These are phyloP conservation scores for Candida silvatica DNA, from an alignment of 805 yeast species.

Conservation along the genomic window DNA sequence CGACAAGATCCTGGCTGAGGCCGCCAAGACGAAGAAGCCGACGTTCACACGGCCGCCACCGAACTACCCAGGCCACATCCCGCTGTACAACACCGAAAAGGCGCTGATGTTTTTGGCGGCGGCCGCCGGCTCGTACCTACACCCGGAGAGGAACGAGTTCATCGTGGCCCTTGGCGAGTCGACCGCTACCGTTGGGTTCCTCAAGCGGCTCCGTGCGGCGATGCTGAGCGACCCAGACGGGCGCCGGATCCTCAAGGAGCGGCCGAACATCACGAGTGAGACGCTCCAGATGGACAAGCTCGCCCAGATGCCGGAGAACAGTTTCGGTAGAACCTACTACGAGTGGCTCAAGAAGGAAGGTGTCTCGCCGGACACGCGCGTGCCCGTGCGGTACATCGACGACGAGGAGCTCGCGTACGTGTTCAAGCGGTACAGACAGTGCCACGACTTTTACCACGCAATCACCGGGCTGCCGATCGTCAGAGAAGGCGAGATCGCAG, in stretches of 20 bases:
- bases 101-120: slow-evolving; percentile 58
- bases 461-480: slow-evolving; percentile 83
- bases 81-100: slow-evolving; percentile 57
- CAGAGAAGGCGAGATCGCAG: slow-evolving; percentile 94
- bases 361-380: slow-evolving; percentile 90
- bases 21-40: slow-evolving; percentile 11
- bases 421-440: slow-evolving; percentile 90
- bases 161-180: slow-evolving; percentile 86
- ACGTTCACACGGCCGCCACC: slow-evolving; percentile 32
- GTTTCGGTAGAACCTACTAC: slow-evolving; percentile 75
- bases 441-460: slow-evolving; percentile 95
- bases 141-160: slow-evolving; percentile 68
- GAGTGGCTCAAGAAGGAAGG: slow-evolving; percentile 81
- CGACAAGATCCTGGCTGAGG: slow-evolving; percentile 19
- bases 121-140: slow-evolving; percentile 67
- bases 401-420: slow-evolving; percentile 88
- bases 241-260: slow-evolving; percentile 64
- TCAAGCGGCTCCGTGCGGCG: slow-evolving; percentile 50
- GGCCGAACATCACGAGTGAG: slow-evolving; percentile 75
- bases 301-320: slow-evolving; percentile 49
- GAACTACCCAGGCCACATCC: slow-evolving; percentile 72
- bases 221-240: slow-evolving; percentile 78
- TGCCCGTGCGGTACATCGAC: slow-evolving; percentile 77
- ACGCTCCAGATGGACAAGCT: slow-evolving; percentile 58
- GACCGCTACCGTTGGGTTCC: slow-evolving; percentile 66